Conservation (phyloP, 2,329 filamentous ascomycete species). For the Ophiostoma tasmaniense region DNA sequence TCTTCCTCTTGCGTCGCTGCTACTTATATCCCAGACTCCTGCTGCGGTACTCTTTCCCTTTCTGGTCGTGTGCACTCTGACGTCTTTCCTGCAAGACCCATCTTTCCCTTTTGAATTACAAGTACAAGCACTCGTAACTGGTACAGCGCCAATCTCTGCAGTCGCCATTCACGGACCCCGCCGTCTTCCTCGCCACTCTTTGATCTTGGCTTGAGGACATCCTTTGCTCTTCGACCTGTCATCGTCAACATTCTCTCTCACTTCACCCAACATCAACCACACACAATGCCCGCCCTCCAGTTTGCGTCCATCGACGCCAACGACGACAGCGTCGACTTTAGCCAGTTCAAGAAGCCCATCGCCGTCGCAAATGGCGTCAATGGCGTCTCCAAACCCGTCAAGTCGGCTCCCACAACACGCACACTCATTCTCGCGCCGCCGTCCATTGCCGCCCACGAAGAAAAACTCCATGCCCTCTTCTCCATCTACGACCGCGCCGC, state of each 20-base stretch:
- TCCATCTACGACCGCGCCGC: slow-evolving; percentile 58
- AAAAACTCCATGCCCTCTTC: slow-evolving; percentile 63
- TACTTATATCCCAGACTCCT: not conserved
- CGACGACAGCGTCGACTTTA: slow-evolving; percentile 21
- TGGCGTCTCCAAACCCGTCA: not conserved
- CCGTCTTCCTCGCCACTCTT: slow-evolving; percentile 5
- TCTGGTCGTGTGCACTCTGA: not conserved
- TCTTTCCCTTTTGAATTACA: not conserved
- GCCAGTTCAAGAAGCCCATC: slow-evolving; percentile 2
- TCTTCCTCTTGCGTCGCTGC: not conserved
- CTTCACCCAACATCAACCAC: not conserved
- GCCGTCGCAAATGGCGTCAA: not conserved
- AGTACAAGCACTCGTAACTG: not conserved
- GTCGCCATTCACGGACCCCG: not conserved
- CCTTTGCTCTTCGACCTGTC: not conserved
- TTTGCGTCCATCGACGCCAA: slow-evolving; percentile 19
- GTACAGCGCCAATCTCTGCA: not conserved
- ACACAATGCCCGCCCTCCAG: slow-evolving; percentile 19
- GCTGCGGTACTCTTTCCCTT: not conserved
- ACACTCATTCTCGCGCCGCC: slow-evolving; percentile 62
- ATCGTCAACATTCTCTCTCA: not conserved
- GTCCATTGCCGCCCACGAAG: slow-evolving; percentile 77
- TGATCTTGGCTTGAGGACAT: not conserved
- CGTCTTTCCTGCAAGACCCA: not conserved
- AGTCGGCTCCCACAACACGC: slow-evolving; percentile 13